A percentile compares a stretch with the other conserved stretches of the same genome.
Conservation (phyloP, 208 protist species). For the Crithidia acanthocephali region DNA sequence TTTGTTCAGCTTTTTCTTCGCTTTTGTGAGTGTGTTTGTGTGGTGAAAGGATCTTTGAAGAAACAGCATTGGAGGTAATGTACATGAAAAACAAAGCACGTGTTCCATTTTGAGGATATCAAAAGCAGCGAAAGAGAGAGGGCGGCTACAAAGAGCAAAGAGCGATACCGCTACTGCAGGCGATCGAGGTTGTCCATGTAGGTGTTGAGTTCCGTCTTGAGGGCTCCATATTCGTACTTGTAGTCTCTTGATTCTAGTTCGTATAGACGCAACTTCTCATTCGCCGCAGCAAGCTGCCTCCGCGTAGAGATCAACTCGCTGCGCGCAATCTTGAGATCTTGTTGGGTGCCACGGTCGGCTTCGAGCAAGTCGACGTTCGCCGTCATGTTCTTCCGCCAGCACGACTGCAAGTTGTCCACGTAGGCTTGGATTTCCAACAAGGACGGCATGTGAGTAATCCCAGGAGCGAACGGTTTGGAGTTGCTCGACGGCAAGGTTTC, state of each 20-base stretch:
- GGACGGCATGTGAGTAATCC: conserved; percentile 56
- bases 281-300: conserved; percentile 41
- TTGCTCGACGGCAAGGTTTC: conserved; percentile 44
- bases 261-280: conserved; percentile 79
- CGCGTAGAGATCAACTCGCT: conserved; percentile 51
- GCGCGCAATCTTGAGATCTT: conserved; percentile 62
- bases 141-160: not conserved
- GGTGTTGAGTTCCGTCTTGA: conserved; percentile 68
- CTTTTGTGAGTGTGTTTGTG: not conserved
- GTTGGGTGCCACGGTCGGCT: conserved; percentile 50
- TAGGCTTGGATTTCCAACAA: conserved; percentile 79
- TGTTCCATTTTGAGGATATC: too few relatives aligned
- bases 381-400: conserved; percentile 73
- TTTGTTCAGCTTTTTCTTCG: not conserved
- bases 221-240: conserved; percentile 62
- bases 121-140: not conserved
- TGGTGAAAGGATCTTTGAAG: not conserved
- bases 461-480: conserved; percentile 43
- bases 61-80: conserved; percentile 1
- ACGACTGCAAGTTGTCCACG: conserved; percentile 84
- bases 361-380: conserved; percentile 67
- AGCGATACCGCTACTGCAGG: conserved; percentile 1
- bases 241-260: conserved; percentile 76
- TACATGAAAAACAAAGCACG: conserved; percentile 15
- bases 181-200: conserved; percentile 54